phyloP scores from a whole-genome alignment of 257 asterid genomes.

The Solanum lignicaule region DNA sequence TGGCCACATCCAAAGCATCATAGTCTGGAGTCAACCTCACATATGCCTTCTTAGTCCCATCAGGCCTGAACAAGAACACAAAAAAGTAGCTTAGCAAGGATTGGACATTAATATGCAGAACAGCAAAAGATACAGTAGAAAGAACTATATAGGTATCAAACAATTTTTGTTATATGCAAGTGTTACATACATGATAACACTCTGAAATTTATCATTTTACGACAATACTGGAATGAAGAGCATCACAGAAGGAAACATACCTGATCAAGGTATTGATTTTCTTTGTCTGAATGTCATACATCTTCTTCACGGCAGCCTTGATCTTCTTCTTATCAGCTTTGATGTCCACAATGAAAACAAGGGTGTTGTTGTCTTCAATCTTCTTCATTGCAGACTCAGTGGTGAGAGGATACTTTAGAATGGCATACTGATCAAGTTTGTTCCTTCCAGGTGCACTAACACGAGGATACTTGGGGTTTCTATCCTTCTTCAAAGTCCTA shows the following conservation, averaged over 20 bases:
- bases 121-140: neutral
- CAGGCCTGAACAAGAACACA: slow-evolving; percentile 29
- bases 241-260: slow-evolving; percentile 2
- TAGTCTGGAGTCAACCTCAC: slow-evolving; percentile 53
- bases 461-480: slow-evolving; percentile 49
- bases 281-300: slow-evolving; percentile 51
- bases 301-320: slow-evolving; percentile 46
- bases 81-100: neutral
- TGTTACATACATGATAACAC: no score
- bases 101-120: neutral
- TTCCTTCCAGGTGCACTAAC: slow-evolving; percentile 49
- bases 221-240: neutral
- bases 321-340: slow-evolving; percentile 51
- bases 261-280: slow-evolving; percentile 53
- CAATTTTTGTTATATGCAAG: neutral
- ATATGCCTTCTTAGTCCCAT: slow-evolving; percentile 47
- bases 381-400: slow-evolving; percentile 56
- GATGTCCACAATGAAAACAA: slow-evolving; percentile 45
- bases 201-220: neutral
- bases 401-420: slow-evolving; percentile 41
- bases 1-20: slow-evolving; percentile 54
- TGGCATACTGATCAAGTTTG: slow-evolving; percentile 36
- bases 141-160: neutral
- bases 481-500: slow-evolving; percentile 41
- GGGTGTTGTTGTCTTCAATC: slow-evolving; percentile 50